phyloP scores from a whole-genome alignment of 179 eudicot genomes.

The Silene vulgaris region DNA sequence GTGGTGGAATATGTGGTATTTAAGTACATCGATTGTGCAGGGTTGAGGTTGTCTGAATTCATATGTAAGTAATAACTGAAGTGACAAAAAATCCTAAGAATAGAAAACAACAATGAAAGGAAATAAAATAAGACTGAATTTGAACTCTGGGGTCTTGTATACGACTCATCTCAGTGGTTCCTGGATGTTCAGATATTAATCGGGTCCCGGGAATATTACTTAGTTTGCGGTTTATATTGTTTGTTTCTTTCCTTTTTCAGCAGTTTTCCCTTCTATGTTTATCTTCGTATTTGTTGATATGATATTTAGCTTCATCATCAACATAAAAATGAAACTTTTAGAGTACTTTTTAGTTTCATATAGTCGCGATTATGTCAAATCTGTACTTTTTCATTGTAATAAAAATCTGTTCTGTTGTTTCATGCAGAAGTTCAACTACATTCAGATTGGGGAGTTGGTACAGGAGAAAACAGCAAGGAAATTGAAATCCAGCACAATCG shows the following conservation, averaged over 20 bases:
- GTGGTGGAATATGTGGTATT: not conserved
- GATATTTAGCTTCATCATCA: not conserved
- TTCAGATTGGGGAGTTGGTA: constrained; percentile 49
- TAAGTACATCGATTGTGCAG: not conserved
- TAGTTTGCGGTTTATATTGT: not conserved
- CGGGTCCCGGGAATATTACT: not conserved
- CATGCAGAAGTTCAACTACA: constrained; percentile 56
- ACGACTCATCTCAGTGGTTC: not conserved
- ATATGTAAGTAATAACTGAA: not conserved
- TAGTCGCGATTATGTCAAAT: not conserved
- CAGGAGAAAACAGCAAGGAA: constrained; percentile 77
- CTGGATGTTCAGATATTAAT: not conserved
- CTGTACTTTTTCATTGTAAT: not conserved
- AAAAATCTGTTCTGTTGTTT: constrained; percentile 8
- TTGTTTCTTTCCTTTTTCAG: not conserved
- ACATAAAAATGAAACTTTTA: not conserved
- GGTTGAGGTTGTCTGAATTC: not conserved
- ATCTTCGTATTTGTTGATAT: not conserved
- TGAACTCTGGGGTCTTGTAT: not conserved
- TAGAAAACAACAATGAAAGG: not conserved
- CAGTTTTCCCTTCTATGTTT: not conserved
- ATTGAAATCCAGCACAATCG: constrained; percentile 66
- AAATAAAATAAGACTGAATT: not conserved
- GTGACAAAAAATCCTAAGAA: not conserved
- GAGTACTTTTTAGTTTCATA: not conserved